Evolutionary conservation across 768 basidiomycete species (phyloP).

Genomic region (Ramaria sp.): DNA sequence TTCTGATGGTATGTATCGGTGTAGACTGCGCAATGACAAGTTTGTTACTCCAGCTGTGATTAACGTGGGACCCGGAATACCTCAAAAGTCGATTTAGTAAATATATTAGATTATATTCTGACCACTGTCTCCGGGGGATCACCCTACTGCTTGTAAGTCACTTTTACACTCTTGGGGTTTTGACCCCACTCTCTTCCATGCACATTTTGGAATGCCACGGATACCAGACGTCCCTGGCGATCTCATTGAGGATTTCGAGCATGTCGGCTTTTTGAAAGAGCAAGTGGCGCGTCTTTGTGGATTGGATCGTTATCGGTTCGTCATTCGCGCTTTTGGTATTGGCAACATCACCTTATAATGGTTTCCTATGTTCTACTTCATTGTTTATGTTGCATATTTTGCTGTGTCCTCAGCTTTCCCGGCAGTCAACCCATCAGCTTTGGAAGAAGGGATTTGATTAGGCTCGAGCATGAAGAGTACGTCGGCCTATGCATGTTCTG

Average conservation of each 20-base stretch:
- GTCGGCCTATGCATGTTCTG: not conserved
- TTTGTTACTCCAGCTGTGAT: no score
- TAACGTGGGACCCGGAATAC: no score
- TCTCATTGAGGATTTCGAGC: constrained; percentile 44
- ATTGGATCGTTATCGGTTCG: constrained; percentile 54
- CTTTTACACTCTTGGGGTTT: no score
- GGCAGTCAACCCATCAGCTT: constrained; percentile 97
- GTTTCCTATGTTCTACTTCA: constrained; percentile 1
- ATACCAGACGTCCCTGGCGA: constrained; percentile 66
- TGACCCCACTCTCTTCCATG: not conserved
- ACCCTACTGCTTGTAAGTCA: no score
- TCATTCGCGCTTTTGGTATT: not conserved
- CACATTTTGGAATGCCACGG: constrained; percentile 1
- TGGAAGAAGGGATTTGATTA: constrained; percentile 50
- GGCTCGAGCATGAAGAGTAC: constrained; percentile 79
- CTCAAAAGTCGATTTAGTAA: no score
- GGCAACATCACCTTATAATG: not conserved
- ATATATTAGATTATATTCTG: no score
- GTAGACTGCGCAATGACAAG: no score
- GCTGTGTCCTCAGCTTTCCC: constrained; percentile 57
- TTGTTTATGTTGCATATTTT: not conserved
- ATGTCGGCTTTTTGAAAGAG: constrained; percentile 54
- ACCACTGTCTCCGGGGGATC: no score
- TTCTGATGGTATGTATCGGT: no score
- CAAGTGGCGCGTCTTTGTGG: constrained; percentile 57